These are phyloP conservation scores for Ogataea paradorogensis DNA, from an alignment of 805 yeast genomes.

Conservation along the genomic window DNA sequence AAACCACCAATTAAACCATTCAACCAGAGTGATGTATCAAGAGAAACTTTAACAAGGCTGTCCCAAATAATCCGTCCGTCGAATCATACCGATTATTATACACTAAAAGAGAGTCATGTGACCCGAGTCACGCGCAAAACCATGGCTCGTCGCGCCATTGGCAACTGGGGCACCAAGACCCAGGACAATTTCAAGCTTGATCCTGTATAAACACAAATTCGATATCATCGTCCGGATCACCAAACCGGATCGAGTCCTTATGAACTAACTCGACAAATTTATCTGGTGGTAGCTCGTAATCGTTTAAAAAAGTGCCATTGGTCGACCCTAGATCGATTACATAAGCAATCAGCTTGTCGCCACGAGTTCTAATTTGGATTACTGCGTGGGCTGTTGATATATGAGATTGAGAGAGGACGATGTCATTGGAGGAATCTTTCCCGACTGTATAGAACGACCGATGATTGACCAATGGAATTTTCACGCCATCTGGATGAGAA, in stretches of 20 bases:
- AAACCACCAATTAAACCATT: constrained; percentile 3
- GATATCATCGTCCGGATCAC: constrained; percentile 23
- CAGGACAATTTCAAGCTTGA: constrained; percentile 9
- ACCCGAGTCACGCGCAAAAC: not conserved
- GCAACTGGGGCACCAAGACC: constrained; percentile 2
- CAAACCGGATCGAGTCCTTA: constrained; percentile 27
- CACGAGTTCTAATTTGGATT: constrained; percentile 24
- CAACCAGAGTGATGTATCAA: constrained; percentile 4
- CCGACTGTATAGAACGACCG: constrained; percentile 29
- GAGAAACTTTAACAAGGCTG: constrained; percentile 1
- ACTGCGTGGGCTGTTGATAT: constrained; percentile 31
- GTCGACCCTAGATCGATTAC: constrained; percentile 30
- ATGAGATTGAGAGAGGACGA: constrained; percentile 18
- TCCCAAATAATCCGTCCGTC: not conserved
- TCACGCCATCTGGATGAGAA: constrained; percentile 8
- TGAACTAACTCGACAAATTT: constrained; percentile 27
- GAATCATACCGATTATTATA: not conserved
- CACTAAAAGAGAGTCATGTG: constrained; percentile 1
- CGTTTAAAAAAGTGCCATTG: constrained; percentile 32
- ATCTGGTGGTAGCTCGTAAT: constrained; percentile 23
- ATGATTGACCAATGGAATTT: constrained; percentile 20
- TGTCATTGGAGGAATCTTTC: constrained; percentile 21
- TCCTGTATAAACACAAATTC: constrained; percentile 25
- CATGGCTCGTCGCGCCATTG: constrained; percentile 6
- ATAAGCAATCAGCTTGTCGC: constrained; percentile 12